phyloP scores from a whole-genome alignment of 179 eudicot species.

The Beta lomatogona region DNA sequence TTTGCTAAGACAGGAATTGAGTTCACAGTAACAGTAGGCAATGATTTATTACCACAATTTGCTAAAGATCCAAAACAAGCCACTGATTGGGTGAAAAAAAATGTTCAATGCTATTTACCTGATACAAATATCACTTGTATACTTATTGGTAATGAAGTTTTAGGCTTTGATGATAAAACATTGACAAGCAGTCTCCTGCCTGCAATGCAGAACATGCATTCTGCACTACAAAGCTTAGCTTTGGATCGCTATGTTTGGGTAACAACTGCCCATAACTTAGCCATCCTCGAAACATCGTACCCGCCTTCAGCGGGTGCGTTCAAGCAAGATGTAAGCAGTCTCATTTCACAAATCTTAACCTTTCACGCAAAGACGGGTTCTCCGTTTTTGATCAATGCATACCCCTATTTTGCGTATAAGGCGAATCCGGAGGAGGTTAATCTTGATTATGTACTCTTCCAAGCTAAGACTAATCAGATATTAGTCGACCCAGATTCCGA shows the following conservation, averaged over 20 bases:
- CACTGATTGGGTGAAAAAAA: conserved; percentile 58
- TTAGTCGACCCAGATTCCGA: conserved; percentile 50
- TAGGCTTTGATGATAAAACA: conserved; percentile 58
- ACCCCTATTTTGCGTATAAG: conserved; percentile 85
- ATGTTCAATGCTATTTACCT: conserved; percentile 59
- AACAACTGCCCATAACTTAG: conserved; percentile 71
- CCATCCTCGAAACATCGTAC: conserved; percentile 58
- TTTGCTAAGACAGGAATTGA: conserved; percentile 76
- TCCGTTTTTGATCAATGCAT: conserved; percentile 75
- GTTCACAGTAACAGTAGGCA: conserved; percentile 60
- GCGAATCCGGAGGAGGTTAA: conserved; percentile 58
- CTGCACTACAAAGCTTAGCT: conserved; percentile 47
- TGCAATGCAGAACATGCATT: conserved; percentile 68
- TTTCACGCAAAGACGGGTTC: conserved; percentile 66
- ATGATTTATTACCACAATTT: conserved; percentile 54
- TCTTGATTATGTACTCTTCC: conserved; percentile 69
- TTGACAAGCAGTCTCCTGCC: conserved; percentile 56
- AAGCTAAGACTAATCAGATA: conserved; percentile 35
- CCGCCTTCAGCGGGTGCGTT: conserved; percentile 79
- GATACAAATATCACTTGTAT: conserved; percentile 66
- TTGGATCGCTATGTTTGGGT: conserved; percentile 56
- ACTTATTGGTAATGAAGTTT: conserved; percentile 78
- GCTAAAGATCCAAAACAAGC: conserved; percentile 46
- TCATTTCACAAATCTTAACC: conserved; percentile 45
- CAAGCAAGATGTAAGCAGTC: conserved; percentile 45